phyloP scores from a whole-genome alignment of 1,139 yeast genomes.

The Candida sojae region DNA sequence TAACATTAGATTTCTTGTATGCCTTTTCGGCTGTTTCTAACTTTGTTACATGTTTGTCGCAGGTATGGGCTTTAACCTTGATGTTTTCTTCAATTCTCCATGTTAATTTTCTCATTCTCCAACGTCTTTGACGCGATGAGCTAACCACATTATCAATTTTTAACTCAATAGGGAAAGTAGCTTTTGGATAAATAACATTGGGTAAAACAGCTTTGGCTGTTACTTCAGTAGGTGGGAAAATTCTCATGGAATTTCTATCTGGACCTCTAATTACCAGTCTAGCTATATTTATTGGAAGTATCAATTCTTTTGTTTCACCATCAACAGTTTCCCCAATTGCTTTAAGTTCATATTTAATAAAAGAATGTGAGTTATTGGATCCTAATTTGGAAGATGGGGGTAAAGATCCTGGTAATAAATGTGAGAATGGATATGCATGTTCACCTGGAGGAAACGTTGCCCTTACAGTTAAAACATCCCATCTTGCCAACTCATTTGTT shows the following conservation, averaged over 20 bases:
- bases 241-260: conserved; percentile 82
- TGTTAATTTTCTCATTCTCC: conserved; percentile 88
- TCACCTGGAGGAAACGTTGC: conserved; percentile 60
- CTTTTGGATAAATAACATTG: conserved; percentile 84
- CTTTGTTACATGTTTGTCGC: conserved; percentile 55
- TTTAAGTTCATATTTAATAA: conserved; percentile 70
- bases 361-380: conserved; percentile 50
- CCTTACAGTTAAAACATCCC: conserved; percentile 76
- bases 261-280: conserved; percentile 81
- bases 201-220: conserved; percentile 87
- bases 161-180: conserved; percentile 80
- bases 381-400: conserved; percentile 79
- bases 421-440: conserved; percentile 94
- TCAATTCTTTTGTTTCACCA: conserved; percentile 36
- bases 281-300: conserved; percentile 72
- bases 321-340: conserved; percentile 50
- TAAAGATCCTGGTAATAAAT: conserved; percentile 82
- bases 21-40: conserved; percentile 48
- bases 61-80: conserved; percentile 59
- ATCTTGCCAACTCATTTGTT: conserved; percentile 68
- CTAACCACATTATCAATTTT: conserved; percentile 75
- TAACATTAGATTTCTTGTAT: conserved; percentile 23
- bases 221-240: conserved; percentile 94
- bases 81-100: conserved; percentile 92
- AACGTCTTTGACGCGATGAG: conserved; percentile 57